These are phyloP conservation scores for Crotalaria pallida DNA, from an alignment of 306 rosid species.

Conservation along the genomic window DNA sequence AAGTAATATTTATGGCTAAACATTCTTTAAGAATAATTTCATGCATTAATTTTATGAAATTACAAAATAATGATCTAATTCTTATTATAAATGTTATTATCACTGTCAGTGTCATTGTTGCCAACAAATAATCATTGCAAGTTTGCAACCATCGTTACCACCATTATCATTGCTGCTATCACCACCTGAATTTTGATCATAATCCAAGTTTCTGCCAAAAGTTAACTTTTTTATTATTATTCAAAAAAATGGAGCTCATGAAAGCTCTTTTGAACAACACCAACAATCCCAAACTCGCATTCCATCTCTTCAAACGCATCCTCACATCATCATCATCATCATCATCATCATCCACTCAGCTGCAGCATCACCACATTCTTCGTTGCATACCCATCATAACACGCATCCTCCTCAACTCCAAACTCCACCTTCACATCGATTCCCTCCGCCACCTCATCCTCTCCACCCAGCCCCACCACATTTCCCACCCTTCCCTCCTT, in stretches of 20 bases:
- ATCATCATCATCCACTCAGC: background rate
- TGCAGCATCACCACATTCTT: slow-evolving; percentile 22
- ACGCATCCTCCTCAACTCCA: slow-evolving; percentile 52
- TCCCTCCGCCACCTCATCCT: slow-evolving; percentile 46
- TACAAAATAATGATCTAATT: no score
- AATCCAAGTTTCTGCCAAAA: no score
- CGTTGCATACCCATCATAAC: slow-evolving; percentile 39
- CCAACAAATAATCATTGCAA: no score
- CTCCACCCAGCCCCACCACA: slow-evolving; percentile 30
- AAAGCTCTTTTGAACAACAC: slow-evolving; percentile 47
- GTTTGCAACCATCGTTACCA: no score
- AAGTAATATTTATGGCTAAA: no score
- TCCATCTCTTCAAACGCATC: slow-evolving; percentile 68
- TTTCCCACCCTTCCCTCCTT: slow-evolving; percentile 42
- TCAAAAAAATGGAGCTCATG: slow-evolving; percentile 31
- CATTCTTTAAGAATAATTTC: no score
- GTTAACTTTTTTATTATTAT: no score
- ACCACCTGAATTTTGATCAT: no score
- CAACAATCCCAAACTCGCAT: slow-evolving; percentile 68
- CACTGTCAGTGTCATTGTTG: no score
- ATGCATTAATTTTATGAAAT: no score
- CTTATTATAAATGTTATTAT: no score
- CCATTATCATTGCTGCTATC: no score
- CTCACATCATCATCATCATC: slow-evolving; percentile 41
- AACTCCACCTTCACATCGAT: slow-evolving; percentile 56